Base-by-base conservation (phyloP, 192 early-diverging fungal species). In the Gryganskiella cystojenkinii region DNA sequence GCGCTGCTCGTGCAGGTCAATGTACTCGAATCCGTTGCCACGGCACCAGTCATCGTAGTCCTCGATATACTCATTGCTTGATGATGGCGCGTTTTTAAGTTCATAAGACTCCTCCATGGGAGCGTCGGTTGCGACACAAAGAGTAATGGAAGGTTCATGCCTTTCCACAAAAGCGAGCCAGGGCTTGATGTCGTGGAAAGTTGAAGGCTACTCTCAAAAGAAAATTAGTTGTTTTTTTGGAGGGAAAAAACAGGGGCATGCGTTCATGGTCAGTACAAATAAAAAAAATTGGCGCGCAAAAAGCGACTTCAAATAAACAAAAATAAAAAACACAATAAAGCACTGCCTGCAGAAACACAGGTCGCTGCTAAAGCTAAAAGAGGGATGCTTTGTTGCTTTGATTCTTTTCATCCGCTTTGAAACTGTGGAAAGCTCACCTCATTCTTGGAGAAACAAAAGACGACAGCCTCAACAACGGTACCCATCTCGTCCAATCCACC, bases 371-470 rank as follows among this genome's bases (percentile, higher is more conserved):
- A n/a, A n/a, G n/a, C n/a, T n/a, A n/a, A n/a, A n/a, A n/a, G n/a
- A n/a, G n/a, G n/a, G n/a, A n/a, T n/a, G n/a, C n/a, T n/a, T n/a
- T n/a, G n/a, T n/a, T n/a, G n/a, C n/a, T n/a, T n/a, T n/a, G n/a
- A n/a, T n/a, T n/a, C n/a, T n/a, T n/a, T n/a, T n/a, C n/a, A n/a
- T n/a, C n/a, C n/a, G n/a, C n/a, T n/a, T n/a, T n/a, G n/a, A n/a
- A n/a, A n/a, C n/a, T n/a, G n/a, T n/a, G n/a, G n/a, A n/a, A n/a
- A 47, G 28, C 51, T 14, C 67, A 88, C 88, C 80, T 88, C 57
- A 45, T 87, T 75, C 56, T 84, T 86, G 9, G 83, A 78, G 67
- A 87, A 90, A n/a, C 90, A 83, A 70, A 86, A 88, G 4, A 92
- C 66, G 42, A 92, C 75, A 0, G 82, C 90, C 61, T 91, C 91